These are phyloP conservation scores for Phalaenopsis equestris DNA, from an alignment of 106 monocot species.

Conservation along the genomic window DNA sequence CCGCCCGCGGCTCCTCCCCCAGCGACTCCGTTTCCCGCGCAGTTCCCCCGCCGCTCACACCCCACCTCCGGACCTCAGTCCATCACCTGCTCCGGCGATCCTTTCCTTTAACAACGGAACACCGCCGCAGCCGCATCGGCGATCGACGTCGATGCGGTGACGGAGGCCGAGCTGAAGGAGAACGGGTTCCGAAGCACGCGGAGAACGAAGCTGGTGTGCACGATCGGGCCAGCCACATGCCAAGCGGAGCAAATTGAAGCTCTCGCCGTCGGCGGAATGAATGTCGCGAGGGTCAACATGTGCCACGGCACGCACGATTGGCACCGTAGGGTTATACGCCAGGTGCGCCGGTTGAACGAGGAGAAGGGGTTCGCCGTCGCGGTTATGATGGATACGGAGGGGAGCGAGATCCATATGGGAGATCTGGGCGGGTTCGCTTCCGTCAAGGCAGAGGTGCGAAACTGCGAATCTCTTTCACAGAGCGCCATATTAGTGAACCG, in stretches of 20 bases:
- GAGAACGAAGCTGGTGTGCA: constrained; percentile 91
- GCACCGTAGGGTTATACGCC: constrained; percentile 75
- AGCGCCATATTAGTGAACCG: background rate
- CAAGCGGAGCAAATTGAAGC: constrained; percentile 78
- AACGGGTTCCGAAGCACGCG: constrained; percentile 84
- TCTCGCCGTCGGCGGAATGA: constrained; percentile 94
- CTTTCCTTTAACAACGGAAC: constrained; percentile 19
- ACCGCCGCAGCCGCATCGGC: constrained; percentile 2
- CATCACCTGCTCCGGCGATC: constrained; percentile 3
- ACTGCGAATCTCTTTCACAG: background rate
- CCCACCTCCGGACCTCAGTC: constrained; percentile 6
- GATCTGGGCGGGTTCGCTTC: constrained; percentile 53
- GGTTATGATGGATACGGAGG: constrained; percentile 88
- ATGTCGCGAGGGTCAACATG: constrained; percentile 95
- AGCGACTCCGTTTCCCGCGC: constrained; percentile 3
- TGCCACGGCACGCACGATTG: constrained; percentile 89
- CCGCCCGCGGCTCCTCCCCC: constrained; percentile 5
- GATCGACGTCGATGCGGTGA: constrained; percentile 76
- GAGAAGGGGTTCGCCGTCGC: constrained; percentile 91
- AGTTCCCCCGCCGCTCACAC: constrained; percentile 12
- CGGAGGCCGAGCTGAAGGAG: constrained; percentile 96
- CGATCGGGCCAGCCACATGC: constrained; percentile 89
- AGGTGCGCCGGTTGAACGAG: constrained; percentile 75
- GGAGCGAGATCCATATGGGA: constrained; percentile 86
- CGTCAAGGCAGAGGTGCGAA: constrained; percentile 56